Percentiles rank a stretch among this genome's conserved stretches.
Evolutionary conservation across 495 filamentous ascomycete species (phyloP).

Genomic region (Recurvomyces mirabilis): DNA sequence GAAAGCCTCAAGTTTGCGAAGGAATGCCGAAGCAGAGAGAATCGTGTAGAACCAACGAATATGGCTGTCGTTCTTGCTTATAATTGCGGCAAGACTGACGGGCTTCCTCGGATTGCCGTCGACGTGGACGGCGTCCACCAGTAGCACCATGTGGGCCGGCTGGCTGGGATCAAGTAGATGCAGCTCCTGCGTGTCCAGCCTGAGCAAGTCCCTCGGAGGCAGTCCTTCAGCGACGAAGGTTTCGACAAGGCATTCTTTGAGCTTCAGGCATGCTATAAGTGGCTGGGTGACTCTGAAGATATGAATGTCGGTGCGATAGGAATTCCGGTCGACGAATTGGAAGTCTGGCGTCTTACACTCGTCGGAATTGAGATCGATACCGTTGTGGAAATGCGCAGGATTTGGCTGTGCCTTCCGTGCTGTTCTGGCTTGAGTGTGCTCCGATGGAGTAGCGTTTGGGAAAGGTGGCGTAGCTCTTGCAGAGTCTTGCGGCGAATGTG

Average conservation of each 20-base stretch:
- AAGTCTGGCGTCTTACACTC: neutral
- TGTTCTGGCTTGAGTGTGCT: neutral
- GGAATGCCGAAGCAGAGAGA: neutral
- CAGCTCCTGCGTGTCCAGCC: neutral
- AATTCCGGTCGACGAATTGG: neutral
- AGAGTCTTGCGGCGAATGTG: too few species aligned
- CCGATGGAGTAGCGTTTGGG: neutral
- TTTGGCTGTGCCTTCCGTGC: neutral
- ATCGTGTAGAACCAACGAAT: conserved; percentile 11
- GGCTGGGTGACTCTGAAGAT: neutral
- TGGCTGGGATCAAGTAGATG: neutral
- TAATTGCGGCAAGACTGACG: conserved; percentile 2
- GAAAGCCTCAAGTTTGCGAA: neutral
- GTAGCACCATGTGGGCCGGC: neutral
- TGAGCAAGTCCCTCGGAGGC: neutral
- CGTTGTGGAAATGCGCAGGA: neutral
- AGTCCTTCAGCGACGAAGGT: neutral
- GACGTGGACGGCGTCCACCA: neutral
- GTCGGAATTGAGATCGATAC: conserved; percentile 3
- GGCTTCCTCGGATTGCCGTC: neutral
- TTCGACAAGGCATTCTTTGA: neutral
- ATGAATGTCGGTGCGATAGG: neutral
- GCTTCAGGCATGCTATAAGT: neutral
- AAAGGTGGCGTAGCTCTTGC: too few species aligned
- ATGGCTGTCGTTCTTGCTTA: neutral